These are phyloP conservation scores for Dinochytrium kinnereticum DNA, from an alignment of 371 early-diverging fungal genomes.

Conservation along the genomic window DNA sequence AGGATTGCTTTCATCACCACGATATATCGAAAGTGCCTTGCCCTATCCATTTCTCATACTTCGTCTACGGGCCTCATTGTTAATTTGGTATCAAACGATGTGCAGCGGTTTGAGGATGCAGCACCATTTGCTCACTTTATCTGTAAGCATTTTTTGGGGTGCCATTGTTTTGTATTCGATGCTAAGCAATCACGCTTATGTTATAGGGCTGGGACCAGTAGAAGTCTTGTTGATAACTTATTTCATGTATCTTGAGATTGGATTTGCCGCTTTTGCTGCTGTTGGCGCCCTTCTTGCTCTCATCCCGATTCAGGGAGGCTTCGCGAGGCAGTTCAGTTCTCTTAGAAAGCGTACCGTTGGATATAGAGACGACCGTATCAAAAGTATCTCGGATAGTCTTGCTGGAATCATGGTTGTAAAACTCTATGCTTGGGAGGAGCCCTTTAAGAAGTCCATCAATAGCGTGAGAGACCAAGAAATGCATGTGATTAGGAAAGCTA, in stretches of 20 bases:
- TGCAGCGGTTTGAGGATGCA: constrained; percentile 54
- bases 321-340: constrained; percentile 41
- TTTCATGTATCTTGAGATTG: constrained; percentile 48
- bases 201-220: constrained; percentile 48
- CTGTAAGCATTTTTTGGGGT: constrained; percentile 33
- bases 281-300: constrained; percentile 39
- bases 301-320: constrained; percentile 51
- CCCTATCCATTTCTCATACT: constrained; percentile 44
- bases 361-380: constrained; percentile 55
- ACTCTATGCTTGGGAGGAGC: constrained; percentile 42
- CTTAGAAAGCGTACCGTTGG: constrained; percentile 44
- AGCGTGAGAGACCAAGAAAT: constrained; percentile 34
- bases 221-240: constrained; percentile 42
- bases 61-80: constrained; percentile 51
- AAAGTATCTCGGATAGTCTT: constrained; percentile 50
- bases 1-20: constrained; percentile 48
- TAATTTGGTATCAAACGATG: constrained; percentile 55
- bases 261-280: constrained; percentile 45
- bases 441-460: constrained; percentile 34
- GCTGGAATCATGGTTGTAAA: constrained; percentile 57
- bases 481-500: constrained; percentile 28
- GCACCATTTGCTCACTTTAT: constrained; percentile 43
- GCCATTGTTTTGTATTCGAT: not conserved
- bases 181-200: not conserved
- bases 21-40: constrained; percentile 51